Evolutionary conservation across 179 eudicot genomes (phyloP).

Genomic region (Amaranthus tricolor): DNA sequence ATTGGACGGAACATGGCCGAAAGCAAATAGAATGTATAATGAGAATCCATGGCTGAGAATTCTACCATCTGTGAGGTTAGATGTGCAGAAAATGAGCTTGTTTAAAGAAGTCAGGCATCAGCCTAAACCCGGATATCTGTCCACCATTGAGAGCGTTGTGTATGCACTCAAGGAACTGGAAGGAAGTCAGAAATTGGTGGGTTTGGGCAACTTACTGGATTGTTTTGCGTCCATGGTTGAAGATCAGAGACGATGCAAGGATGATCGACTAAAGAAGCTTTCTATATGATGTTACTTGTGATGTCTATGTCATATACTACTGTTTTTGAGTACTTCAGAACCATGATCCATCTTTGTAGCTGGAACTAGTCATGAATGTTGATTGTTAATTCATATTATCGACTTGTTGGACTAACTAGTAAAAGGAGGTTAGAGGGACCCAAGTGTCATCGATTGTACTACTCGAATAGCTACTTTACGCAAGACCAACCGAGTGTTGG

Average conservation of each 20-base stretch:
- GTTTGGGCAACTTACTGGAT: constrained; percentile 54
- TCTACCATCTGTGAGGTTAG: constrained; percentile 69
- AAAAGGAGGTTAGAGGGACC: no score
- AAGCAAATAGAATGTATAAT: constrained; percentile 75
- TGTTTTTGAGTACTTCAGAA: neutral
- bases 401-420: no score
- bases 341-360: neutral
- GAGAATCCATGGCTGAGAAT: constrained; percentile 87
- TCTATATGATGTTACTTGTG: constrained; percentile 16
- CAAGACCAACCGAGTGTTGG: no score
- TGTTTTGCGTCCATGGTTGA: constrained; percentile 85
- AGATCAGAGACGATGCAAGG: constrained; percentile 74
- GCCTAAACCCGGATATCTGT: constrained; percentile 71
- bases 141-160: constrained; percentile 86
- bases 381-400: no score
- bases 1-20: constrained; percentile 89
- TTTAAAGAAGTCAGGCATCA: constrained; percentile 77
- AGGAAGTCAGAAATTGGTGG: constrained; percentile 37
- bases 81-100: constrained; percentile 64
- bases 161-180: constrained; percentile 66
- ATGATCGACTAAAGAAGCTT: constrained; percentile 46
- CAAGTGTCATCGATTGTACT: no score
- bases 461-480: no score
- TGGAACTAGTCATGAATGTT: no score
- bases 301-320: neutral